Conservation (phyloP, 495 filamentous ascomycete species). For the Tetracladium setigerum region DNA sequence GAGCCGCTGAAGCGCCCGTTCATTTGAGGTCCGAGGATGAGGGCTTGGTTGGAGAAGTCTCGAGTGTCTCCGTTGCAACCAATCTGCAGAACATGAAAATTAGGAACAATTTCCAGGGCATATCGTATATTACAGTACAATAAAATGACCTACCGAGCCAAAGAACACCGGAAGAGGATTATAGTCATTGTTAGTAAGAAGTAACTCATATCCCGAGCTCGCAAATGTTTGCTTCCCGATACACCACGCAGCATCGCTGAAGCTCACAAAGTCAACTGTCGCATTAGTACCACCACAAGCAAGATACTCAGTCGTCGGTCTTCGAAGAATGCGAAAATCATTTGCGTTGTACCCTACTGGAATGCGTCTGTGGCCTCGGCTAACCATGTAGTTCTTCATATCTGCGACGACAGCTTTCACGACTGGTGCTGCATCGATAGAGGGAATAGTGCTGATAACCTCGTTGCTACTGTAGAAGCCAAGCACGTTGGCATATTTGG, state of each 20-base stretch:
- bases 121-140: too few relatives aligned
- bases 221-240: too few relatives aligned
- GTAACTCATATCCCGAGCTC: too few relatives aligned
- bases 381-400: conserved; percentile 68
- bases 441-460: conserved; percentile 49
- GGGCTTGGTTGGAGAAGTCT: conserved; percentile 63
- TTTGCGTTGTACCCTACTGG: conserved; percentile 80
- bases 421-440: conserved; percentile 64
- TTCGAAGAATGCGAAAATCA: conserved; percentile 63
- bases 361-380: conserved; percentile 67
- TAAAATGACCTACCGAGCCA: too few relatives aligned
- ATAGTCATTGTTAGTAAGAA: too few relatives aligned
- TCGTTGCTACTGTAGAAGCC: conserved; percentile 83
- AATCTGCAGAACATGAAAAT: conserved; percentile 73
- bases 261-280: too few relatives aligned
- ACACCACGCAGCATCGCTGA: too few relatives aligned
- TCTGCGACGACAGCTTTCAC: conserved; percentile 72
- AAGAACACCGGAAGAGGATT: too few relatives aligned
- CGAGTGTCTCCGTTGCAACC: conserved; percentile 63
- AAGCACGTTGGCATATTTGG: conserved; percentile 65
- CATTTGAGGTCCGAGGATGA: conserved; percentile 70
- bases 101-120: conserved; percentile 45
- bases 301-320: conserved; percentile 31
- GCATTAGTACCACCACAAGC: too few relatives aligned
- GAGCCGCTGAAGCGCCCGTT: conserved; percentile 64